These are phyloP conservation scores for Penicillium fuscoglaucum DNA, from an alignment of 2,329 filamentous ascomycete species.

Conservation along the genomic window DNA sequence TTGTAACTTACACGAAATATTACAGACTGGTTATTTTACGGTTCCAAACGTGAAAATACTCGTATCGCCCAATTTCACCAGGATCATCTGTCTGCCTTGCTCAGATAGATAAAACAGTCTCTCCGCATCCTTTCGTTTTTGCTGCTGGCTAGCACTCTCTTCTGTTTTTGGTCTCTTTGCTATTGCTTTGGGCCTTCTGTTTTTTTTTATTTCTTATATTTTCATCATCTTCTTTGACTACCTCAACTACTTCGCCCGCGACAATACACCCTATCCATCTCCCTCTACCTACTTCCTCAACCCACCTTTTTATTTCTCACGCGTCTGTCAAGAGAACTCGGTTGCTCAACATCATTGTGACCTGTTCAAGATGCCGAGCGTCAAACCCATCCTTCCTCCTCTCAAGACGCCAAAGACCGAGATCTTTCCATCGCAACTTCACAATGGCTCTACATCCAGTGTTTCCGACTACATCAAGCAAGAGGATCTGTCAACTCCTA, in stretches of 20 bases:
- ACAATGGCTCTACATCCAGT: slow-evolving; percentile 56
- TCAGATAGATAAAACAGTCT: slow-evolving; percentile 1
- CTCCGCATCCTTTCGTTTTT: neutral
- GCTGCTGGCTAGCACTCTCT: neutral
- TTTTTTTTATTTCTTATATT: neutral
- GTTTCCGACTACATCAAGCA: slow-evolving; percentile 68
- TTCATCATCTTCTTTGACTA: neutral
- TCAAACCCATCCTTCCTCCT: slow-evolving; percentile 43
- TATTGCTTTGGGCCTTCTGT: neutral
- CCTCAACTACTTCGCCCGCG: neutral
- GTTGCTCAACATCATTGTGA: neutral
- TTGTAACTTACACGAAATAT: slow-evolving; percentile 1
- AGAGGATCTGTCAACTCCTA: slow-evolving; percentile 73
- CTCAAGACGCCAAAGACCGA: slow-evolving; percentile 47
- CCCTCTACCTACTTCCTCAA: neutral
- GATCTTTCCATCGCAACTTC: slow-evolving; percentile 56
- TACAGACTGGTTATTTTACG: neutral
- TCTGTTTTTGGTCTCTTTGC: neutral
- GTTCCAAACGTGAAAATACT: neutral
- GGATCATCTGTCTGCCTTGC: neutral
- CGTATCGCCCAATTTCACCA: neutral
- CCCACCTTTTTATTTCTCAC: neutral
- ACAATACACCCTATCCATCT: neutral
- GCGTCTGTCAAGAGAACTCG: neutral
- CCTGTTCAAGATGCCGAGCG: slow-evolving; percentile 26